Percentiles rank a stretch among this genome's conserved stretches.
Conservation (phyloP, 2,329 filamentous ascomycete species). For the Hypomyces perniciosus region DNA sequence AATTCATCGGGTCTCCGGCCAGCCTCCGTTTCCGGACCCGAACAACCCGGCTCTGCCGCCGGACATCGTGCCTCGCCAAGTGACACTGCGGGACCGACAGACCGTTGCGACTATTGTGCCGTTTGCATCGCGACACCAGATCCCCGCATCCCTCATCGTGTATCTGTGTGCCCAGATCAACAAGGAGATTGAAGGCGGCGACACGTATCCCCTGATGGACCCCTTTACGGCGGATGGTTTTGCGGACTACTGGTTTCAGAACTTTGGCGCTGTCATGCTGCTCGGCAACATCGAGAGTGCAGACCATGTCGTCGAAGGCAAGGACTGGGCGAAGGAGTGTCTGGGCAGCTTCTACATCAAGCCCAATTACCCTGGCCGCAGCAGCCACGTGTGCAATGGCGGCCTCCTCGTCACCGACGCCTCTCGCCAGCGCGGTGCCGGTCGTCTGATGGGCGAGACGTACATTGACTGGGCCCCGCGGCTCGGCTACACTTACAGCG, state of each 20-base stretch:
- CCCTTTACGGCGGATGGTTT: constrained; percentile 69
- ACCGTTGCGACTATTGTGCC: constrained; percentile 80
- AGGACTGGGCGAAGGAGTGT: constrained; percentile 75
- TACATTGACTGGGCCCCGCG: constrained; percentile 74
- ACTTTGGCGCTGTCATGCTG: constrained; percentile 84
- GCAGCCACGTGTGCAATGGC: constrained; percentile 86
- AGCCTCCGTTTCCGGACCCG: constrained; percentile 58
- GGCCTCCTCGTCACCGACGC: constrained; percentile 71
- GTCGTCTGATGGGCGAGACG: constrained; percentile 68
- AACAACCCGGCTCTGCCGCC: constrained; percentile 58
- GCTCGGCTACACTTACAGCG: constrained; percentile 83
- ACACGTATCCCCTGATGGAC: constrained; percentile 86
- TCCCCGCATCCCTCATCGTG: constrained; percentile 67
- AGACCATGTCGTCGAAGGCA: constrained; percentile 51
- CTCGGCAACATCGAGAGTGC: constrained; percentile 65
- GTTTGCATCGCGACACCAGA: constrained; percentile 68
- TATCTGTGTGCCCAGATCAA: constrained; percentile 82
- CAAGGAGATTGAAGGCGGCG: constrained; percentile 84
- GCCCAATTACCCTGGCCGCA: constrained; percentile 86
- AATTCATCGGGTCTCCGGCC: constrained; percentile 64
- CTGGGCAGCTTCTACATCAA: constrained; percentile 91
- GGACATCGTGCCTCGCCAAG: constrained; percentile 66
- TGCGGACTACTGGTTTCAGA: constrained; percentile 82
- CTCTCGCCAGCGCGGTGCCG: constrained; percentile 66
- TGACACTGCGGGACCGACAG: constrained; percentile 76